A percentile compares a stretch with the other conserved stretches of the same genome.
These are phyloP conservation scores for Neonectria punicea DNA, from an alignment of 2,329 filamentous ascomycete genomes.

Conservation along the genomic window DNA sequence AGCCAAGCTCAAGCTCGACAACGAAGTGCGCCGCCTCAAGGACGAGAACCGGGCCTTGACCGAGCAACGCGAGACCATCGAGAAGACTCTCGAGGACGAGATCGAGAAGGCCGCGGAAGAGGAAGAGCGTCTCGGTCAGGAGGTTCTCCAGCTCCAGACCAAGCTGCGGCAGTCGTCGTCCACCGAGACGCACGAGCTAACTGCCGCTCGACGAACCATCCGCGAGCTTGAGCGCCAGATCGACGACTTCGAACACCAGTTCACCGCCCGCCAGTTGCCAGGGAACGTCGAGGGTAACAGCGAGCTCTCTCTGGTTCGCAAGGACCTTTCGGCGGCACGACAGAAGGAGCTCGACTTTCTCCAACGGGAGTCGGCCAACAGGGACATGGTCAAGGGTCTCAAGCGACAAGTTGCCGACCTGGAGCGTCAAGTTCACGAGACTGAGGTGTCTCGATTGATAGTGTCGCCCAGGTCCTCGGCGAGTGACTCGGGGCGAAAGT, in stretches of 20 bases:
- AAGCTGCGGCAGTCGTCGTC: slow-evolving; percentile 57
- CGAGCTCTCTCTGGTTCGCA: slow-evolving; percentile 70
- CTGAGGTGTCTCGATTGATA: slow-evolving; percentile 63
- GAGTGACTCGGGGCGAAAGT: slow-evolving; percentile 63
- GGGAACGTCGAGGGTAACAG: slow-evolving; percentile 55
- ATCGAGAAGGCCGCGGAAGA: slow-evolving; percentile 73
- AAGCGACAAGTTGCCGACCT: slow-evolving; percentile 74
- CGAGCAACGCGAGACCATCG: slow-evolving; percentile 67
- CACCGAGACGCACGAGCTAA: slow-evolving; percentile 63
- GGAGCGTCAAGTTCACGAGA: slow-evolving; percentile 74
- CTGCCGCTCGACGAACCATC: slow-evolving; percentile 70
- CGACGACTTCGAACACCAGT: slow-evolving; percentile 62
- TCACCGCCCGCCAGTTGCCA: slow-evolving; percentile 48
- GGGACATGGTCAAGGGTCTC: slow-evolving; percentile 69
- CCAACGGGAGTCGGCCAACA: slow-evolving; percentile 73
- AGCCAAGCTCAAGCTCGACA: slow-evolving; percentile 74
- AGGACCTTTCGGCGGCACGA: slow-evolving; percentile 71
- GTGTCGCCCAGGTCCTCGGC: slow-evolving; percentile 57
- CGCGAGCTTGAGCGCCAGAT: slow-evolving; percentile 72
- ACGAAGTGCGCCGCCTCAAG: slow-evolving; percentile 71
- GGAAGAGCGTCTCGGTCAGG: slow-evolving; percentile 69
- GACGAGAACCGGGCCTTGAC: slow-evolving; percentile 70
- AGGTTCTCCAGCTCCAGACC: slow-evolving; percentile 63
- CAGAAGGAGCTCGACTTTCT: slow-evolving; percentile 73
- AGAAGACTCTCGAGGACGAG: slow-evolving; percentile 73